A percentile compares a stretch with the other conserved stretches of the same genome.
Evolutionary conservation across 306 rosid genomes (phyloP).

Genomic region (Glycine tomentella): DNA sequence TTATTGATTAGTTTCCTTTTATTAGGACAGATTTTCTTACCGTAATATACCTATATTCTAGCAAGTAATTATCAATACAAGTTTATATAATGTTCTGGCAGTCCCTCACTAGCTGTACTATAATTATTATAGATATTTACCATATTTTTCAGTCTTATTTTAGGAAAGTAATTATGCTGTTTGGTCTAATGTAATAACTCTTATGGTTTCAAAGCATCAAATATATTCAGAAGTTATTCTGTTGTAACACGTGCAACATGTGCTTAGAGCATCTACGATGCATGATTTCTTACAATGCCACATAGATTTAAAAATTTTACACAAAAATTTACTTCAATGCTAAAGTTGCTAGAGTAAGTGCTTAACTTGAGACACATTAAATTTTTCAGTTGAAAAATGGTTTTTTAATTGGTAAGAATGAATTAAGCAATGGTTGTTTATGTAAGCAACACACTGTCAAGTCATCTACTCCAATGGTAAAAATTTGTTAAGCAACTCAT

Average conservation of each 20-base stretch:
- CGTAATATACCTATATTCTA: not conserved
- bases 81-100: not conserved
- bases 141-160: slow-evolving; percentile 3
- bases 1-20: slow-evolving; percentile 1
- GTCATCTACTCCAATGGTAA: too few species aligned
- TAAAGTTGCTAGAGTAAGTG: too few species aligned
- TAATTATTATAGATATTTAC: slow-evolving; percentile 5
- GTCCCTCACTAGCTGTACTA: not conserved
- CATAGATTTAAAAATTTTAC: too few species aligned
- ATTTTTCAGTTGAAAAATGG: too few species aligned
- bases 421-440: too few species aligned
- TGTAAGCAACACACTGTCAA: too few species aligned
- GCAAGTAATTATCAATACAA: not conserved
- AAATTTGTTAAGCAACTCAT: too few species aligned
- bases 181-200: not conserved
- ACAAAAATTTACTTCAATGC: too few species aligned
- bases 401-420: too few species aligned
- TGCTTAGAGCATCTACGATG: not conserved
- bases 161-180: not conserved
- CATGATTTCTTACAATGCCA: too few species aligned
- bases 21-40: not conserved
- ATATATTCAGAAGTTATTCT: not conserved
- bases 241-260: not conserved
- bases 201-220: not conserved
- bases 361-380: too few species aligned